Evolutionary conservation across 306 rosid species (phyloP).

Genomic region (Arachis stenosperma): DNA sequence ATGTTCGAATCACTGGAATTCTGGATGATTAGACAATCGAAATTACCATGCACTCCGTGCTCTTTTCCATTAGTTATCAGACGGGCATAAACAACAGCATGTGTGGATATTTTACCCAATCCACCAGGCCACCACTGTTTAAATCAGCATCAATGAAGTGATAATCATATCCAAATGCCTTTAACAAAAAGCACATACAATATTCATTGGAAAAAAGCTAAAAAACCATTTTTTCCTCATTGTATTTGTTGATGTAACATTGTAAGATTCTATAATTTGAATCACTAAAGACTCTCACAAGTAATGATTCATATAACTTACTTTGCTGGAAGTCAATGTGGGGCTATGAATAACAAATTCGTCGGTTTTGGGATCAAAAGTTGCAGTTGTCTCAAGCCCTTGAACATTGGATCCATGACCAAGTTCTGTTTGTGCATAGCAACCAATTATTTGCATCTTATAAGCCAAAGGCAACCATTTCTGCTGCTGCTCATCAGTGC

Average conservation of each 20-base stretch:
- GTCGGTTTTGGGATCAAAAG: slow-evolving; percentile 81
- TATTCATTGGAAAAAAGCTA: neutral
- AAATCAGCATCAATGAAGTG: slow-evolving; percentile 36
- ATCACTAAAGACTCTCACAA: neutral
- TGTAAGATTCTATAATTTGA: slow-evolving; percentile 25
- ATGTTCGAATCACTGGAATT: slow-evolving; percentile 21
- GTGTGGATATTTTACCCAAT: slow-evolving; percentile 88
- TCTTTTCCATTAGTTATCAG: slow-evolving; percentile 75
- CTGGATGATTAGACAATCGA: slow-evolving; percentile 13
- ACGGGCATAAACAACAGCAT: slow-evolving; percentile 87
- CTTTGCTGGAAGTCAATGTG: slow-evolving; percentile 94
- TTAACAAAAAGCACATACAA: slow-evolving; percentile 13
- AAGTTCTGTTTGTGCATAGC: slow-evolving; percentile 99
- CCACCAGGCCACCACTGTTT: slow-evolving; percentile 99
- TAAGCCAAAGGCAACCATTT: slow-evolving; percentile 92
- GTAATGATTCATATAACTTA: slow-evolving; percentile 46
- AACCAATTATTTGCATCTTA: slow-evolving; percentile 94
- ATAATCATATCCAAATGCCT: slow-evolving; percentile 35
- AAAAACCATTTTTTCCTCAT: neutral
- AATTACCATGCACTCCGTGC: slow-evolving; percentile 84
- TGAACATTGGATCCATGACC: slow-evolving; percentile 99
- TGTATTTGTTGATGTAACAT: slow-evolving; percentile 19
- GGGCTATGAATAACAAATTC: slow-evolving; percentile 91
- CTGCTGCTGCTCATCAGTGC: slow-evolving; percentile 87
- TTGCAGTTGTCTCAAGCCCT: slow-evolving; percentile 98